Percentiles rank a stretch among this genome's conserved stretches.
These are phyloP conservation scores for Giardia duodenalis DNA, from an alignment of 208 protist genomes.

Conservation along the genomic window DNA sequence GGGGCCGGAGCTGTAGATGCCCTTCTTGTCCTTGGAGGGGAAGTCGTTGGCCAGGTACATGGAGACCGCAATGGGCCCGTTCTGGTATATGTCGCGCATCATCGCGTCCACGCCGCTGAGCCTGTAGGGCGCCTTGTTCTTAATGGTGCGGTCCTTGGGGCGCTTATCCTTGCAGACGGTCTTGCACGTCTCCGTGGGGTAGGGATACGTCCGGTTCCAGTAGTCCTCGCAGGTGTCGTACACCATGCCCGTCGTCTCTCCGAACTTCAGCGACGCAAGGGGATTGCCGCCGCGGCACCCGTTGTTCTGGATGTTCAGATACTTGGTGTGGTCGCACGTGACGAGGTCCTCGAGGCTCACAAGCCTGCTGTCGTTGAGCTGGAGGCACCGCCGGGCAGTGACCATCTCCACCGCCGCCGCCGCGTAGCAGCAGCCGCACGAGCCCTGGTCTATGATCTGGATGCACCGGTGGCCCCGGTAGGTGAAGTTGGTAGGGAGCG, in stretches of 20 bases:
- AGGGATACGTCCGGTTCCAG: background rate
- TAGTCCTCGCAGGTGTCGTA: background rate
- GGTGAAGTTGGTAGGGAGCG: background rate
- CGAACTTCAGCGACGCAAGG: background rate
- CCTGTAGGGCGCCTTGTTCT: background rate
- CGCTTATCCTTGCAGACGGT: background rate
- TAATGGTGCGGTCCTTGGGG: background rate
- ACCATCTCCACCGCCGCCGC: background rate
- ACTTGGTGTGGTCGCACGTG: background rate
- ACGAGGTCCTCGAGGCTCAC: background rate
- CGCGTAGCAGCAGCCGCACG: conserved; percentile 1
- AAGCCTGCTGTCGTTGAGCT: background rate
- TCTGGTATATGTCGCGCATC: background rate
- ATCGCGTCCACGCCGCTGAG: background rate
- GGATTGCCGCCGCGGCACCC: background rate
- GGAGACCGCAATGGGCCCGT: background rate
- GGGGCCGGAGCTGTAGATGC: background rate
- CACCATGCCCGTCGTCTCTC: background rate
- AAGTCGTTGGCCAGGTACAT: background rate
- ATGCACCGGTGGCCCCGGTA: background rate
- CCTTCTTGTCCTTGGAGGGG: background rate
- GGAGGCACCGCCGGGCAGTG: background rate
- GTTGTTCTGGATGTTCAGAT: background rate
- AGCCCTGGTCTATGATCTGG: background rate
- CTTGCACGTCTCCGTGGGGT: background rate